Percentiles rank a stretch among this genome's conserved stretches.
These are phyloP conservation scores for Cystoderma amianthinum DNA, from an alignment of 768 basidiomycete genomes.

Conservation along the genomic window DNA sequence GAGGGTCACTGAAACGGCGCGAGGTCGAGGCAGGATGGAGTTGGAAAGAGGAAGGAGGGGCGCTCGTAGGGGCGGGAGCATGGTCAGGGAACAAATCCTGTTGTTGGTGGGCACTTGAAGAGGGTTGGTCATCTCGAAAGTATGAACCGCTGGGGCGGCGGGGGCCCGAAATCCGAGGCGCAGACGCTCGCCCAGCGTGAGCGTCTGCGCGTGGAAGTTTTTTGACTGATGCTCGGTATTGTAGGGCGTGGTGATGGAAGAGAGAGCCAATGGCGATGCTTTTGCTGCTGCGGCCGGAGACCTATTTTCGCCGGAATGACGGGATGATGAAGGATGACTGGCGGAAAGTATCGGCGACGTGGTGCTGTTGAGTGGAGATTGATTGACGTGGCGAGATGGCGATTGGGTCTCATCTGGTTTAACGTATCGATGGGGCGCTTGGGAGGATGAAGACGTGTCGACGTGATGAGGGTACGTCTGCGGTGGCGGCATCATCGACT, in stretches of 20 bases:
- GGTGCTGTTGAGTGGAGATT: neutral
- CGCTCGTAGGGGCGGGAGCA: constrained; percentile 11
- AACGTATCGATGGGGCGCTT: constrained; percentile 18
- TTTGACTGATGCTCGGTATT: constrained; percentile 46
- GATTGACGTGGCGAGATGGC: constrained; percentile 1
- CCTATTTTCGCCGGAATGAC: neutral
- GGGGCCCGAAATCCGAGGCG: constrained; percentile 38
- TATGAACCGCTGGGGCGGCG: constrained; percentile 33
- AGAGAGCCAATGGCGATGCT: constrained; percentile 27
- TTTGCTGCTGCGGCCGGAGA: constrained; percentile 13
- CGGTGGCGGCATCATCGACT: constrained; percentile 25
- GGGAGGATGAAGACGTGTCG: constrained; percentile 9
- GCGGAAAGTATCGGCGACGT: neutral
- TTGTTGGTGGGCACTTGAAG: constrained; percentile 3
- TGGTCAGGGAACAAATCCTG: constrained; percentile 19
- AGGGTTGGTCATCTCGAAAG: constrained; percentile 14
- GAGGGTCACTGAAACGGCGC: constrained; percentile 27
- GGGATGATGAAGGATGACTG: neutral
- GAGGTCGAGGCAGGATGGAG: constrained; percentile 18
- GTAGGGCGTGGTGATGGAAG: constrained; percentile 34
- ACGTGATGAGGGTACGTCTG: constrained; percentile 18
- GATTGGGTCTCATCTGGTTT: constrained; percentile 18
- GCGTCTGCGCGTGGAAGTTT: constrained; percentile 78
- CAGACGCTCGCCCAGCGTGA: constrained; percentile 74
- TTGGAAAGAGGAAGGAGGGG: constrained; percentile 23